phyloP scores from a whole-genome alignment of 139 green algal genomes.

The Diplosphaera chodatii region DNA sequence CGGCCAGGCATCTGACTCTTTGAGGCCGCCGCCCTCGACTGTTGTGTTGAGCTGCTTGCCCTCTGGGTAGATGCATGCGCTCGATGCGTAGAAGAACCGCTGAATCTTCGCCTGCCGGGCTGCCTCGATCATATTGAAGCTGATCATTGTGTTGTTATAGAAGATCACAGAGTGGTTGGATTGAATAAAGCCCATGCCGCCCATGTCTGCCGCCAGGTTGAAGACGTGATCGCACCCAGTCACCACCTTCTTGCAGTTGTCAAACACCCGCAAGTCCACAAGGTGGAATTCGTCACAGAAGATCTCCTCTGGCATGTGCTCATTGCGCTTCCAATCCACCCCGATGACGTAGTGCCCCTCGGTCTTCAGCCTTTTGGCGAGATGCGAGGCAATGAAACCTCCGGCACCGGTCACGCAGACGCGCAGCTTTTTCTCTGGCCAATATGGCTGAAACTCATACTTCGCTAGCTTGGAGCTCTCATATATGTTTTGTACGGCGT shows the following conservation, averaged over 20 bases:
- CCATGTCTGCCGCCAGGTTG: conserved; percentile 99
- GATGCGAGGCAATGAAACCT: conserved; percentile 62
- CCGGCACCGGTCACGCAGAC: conserved; percentile 97
- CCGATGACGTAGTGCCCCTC: conserved; percentile 95
- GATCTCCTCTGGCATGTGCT: conserved; percentile 96
- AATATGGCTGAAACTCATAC: conserved; percentile 87
- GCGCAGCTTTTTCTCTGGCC: conserved; percentile 68
- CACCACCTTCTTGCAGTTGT: conserved; percentile 88
- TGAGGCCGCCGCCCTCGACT: conserved; percentile 89
- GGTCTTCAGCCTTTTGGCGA: conserved; percentile 89
- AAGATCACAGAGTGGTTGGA: conserved; percentile 99
- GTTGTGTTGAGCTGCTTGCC: conserved; percentile 83
- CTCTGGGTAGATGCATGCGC: conserved; percentile 99
- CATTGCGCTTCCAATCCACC: conserved; percentile 98
- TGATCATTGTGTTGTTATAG: conserved; percentile 99
- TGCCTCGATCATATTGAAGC: conserved; percentile 98
- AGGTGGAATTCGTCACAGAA: conserved; percentile 99
- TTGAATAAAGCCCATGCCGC: conserved; percentile 99
- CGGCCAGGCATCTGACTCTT: conserved; percentile 94
- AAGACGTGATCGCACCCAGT: conserved; percentile 92
- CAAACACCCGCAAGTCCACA: conserved; percentile 95
- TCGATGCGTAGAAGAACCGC: conserved; percentile 96
- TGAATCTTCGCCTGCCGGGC: background rate
- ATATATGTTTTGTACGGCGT: conserved; percentile 12
- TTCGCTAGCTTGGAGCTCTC: conserved; percentile 54